phyloP scores from a whole-genome alignment of 345 rosid species.

The Euphorbia pulcherrima region DNA sequence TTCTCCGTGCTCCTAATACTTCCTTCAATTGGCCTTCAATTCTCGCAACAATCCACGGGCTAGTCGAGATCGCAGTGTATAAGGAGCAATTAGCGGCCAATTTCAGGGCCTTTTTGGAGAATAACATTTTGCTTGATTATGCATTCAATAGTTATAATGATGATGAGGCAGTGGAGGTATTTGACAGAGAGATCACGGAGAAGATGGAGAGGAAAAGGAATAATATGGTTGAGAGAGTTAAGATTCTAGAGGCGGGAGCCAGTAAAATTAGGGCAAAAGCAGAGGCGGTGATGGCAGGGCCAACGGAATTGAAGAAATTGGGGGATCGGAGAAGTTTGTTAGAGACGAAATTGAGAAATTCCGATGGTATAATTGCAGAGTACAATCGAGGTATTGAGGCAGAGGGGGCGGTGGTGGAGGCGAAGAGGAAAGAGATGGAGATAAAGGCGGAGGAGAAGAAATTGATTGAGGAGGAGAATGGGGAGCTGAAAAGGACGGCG shows the following conservation, averaged over 20 bases:
- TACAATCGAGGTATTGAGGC: conserved; percentile 34
- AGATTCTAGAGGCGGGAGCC: conserved; percentile 27
- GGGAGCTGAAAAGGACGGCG: conserved; percentile 62
- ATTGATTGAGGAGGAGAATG: conserved; percentile 56
- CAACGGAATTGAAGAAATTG: conserved; percentile 49
- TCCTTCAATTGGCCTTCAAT: conserved; percentile 86
- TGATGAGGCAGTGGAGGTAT: conserved; percentile 52
- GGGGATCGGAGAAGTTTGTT: conserved; percentile 52
- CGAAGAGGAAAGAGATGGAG: conserved; percentile 49
- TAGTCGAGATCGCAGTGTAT: conserved; percentile 57
- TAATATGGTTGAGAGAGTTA: conserved; percentile 30
- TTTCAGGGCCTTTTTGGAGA: conserved; percentile 30
- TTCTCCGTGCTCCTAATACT: conserved; percentile 72
- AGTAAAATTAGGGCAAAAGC: conserved; percentile 41
- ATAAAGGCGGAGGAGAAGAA: conserved; percentile 58
- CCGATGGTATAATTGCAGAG: conserved; percentile 46
- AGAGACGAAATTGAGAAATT: conserved; percentile 70
- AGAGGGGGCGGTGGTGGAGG: conserved; percentile 48
- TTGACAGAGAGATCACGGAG: conserved; percentile 50
- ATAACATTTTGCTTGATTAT: conserved; percentile 41
- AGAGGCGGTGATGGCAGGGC: conserved; percentile 49
- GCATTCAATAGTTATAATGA: conserved; percentile 57
- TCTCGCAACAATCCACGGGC: conserved; percentile 64
- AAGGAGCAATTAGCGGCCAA: conserved; percentile 31
- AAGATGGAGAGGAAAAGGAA: conserved; percentile 57